Evolutionary conservation across 148 eudicot genomes (phyloP), one percentile per base, ranked within the genome.

Genomic region (Chenopodium berlandieri): DNA sequence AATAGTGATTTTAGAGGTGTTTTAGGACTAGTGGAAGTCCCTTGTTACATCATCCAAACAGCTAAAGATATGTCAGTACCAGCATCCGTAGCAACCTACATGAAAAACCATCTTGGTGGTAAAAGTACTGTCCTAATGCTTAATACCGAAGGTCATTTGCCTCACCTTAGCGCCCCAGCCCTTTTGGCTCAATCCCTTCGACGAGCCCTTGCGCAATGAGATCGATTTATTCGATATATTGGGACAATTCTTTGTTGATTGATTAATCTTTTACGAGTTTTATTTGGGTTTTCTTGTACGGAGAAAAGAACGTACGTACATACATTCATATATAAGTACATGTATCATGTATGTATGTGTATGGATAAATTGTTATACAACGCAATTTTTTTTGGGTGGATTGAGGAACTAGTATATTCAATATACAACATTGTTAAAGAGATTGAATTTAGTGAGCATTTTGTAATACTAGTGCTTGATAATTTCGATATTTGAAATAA

Each of bases 61-160:
- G 90, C 94, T 0, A 91, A 78, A 79, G 99, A 96, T 77, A 88
- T 87, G 82, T 96, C 99, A 0, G 97, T 96, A 4, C 99, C 99
- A 7, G 82, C 87, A 2, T 96, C 99, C 0, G 97, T 96, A 56
- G 99, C 99, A 14, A 54, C 71, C 22, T 96, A 96, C 84, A 30
- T 96, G 88, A 89, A 89, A 87, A 83, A 78, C 63, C 89, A 96
- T 77, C 90, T 96, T 0, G 99, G 99, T 0, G 99, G 98, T 40
- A 81, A 80, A 88, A 88, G 58, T 79, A 86, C 89, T 25, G 90
- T 96, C 66, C 88, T 92, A 78, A 87, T 78, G 90, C 83, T 96
- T 72, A 73, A 86, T 25, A 90, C 92, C 1, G 98, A 96, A 73
- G 99, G 99, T 2, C 99, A 96, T 76, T 81, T 96, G 79, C 99